Percentiles rank a stretch among this genome's conserved stretches.
Evolutionary conservation across 176 grass and related monocot genomes (phyloP).

Genomic region (Aegilops longissima): DNA sequence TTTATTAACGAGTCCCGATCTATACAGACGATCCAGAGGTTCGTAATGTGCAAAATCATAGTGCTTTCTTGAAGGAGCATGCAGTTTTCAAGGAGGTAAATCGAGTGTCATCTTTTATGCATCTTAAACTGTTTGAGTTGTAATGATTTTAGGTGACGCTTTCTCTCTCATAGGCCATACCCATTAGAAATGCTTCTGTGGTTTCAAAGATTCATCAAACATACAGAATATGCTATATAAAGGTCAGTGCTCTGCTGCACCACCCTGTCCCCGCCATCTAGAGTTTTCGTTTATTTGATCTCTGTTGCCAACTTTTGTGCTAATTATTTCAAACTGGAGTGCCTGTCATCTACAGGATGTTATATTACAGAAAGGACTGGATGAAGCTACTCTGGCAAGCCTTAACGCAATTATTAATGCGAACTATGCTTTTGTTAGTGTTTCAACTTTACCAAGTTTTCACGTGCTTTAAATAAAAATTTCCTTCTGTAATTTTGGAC

Average conservation of each 20-base stretch:
- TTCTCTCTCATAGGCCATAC: constrained; percentile 57
- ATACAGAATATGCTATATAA: constrained; percentile 86
- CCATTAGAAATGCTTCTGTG: constrained; percentile 69
- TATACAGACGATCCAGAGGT: constrained; percentile 76
- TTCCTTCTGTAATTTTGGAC: constrained; percentile 13
- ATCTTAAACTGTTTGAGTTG: constrained; percentile 26
- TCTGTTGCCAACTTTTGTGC: constrained; percentile 28
- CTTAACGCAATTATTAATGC: constrained; percentile 59
- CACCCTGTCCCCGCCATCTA: not conserved
- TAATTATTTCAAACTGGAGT: constrained; percentile 18
- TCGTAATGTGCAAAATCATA: constrained; percentile 54
- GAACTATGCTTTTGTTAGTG: constrained; percentile 71
- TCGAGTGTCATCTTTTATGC: constrained; percentile 26
- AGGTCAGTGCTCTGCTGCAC: constrained; percentile 43
- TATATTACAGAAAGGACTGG: constrained; percentile 62
- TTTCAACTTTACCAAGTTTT: constrained; percentile 31
- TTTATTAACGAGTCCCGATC: constrained; percentile 22
- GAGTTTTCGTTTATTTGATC: constrained; percentile 9
- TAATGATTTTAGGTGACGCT: constrained; percentile 33
- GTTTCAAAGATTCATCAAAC: constrained; percentile 81
- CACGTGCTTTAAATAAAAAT: constrained; percentile 24
- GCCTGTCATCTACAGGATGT: constrained; percentile 66
- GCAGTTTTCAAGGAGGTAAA: constrained; percentile 77
- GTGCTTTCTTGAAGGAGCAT: constrained; percentile 66
- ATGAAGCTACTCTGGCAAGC: constrained; percentile 65